A percentile compares a stretch with the other conserved stretches of the same genome.
These are phyloP conservation scores for Coffea eugenioides DNA, from an alignment of 257 asterid genomes.

Conservation along the genomic window DNA sequence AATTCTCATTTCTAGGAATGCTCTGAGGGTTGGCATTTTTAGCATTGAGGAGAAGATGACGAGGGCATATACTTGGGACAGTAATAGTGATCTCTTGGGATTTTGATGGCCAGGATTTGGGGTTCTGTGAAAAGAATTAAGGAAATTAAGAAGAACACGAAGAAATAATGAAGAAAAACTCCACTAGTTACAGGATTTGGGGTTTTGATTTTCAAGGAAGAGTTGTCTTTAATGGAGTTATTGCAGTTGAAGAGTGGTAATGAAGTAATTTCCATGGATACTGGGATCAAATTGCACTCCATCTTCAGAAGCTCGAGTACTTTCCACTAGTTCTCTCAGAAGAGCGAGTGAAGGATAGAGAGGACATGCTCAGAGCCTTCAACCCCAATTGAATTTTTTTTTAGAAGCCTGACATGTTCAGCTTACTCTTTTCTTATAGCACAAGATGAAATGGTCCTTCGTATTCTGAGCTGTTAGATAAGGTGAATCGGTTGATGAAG, in stretches of 20 bases:
- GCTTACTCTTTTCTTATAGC: background rate
- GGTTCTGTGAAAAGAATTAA: too few relatives aligned
- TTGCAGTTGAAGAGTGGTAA: background rate
- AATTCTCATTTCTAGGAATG: too few relatives aligned
- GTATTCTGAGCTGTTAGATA: background rate
- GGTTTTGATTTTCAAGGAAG: background rate
- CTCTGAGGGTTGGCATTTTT: too few relatives aligned
- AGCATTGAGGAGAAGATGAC: too few relatives aligned
- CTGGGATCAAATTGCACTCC: background rate
- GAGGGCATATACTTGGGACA: too few relatives aligned
- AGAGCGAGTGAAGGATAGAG: too few relatives aligned
- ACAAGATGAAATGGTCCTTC: background rate
- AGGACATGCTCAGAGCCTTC: background rate
- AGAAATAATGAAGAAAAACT: too few relatives aligned
- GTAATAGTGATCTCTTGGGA: too few relatives aligned
- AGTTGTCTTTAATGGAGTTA: background rate
- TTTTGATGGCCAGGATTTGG: too few relatives aligned
- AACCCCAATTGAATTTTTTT: background rate
- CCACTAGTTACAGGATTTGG: too few relatives aligned
- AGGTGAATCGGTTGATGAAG: background rate
- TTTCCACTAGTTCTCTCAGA: background rate
- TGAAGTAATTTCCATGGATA: background rate
- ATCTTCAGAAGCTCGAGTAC: background rate
- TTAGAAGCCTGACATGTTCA: background rate
- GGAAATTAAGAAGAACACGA: too few relatives aligned